phyloP scores from a whole-genome alignment of 2,329 filamentous ascomycete genomes.

The Furcasterigmium furcatum region DNA sequence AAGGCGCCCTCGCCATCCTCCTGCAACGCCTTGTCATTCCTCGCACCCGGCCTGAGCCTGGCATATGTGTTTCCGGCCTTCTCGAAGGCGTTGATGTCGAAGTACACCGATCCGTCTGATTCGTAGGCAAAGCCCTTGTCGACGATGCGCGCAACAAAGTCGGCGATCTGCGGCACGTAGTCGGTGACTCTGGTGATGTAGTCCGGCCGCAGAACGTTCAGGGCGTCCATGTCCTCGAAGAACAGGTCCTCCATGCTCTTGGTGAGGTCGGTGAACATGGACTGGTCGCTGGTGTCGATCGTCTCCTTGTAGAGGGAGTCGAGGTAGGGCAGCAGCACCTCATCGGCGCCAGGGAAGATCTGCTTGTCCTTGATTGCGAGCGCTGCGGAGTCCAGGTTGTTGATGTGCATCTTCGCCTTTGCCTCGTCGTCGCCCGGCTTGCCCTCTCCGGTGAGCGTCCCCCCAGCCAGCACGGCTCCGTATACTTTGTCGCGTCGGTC shows the following conservation, averaged over 20 bases:
- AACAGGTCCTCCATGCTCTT: conserved; percentile 85
- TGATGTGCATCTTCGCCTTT: conserved; percentile 87
- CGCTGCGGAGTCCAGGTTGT: conserved; percentile 53
- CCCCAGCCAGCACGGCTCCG: conserved; percentile 50
- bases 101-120: conserved; percentile 85
- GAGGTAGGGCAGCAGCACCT: conserved; percentile 77
- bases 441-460: conserved; percentile 52
- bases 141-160: conserved; percentile 79
- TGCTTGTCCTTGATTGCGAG: conserved; percentile 43
- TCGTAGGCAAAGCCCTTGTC: conserved; percentile 84
- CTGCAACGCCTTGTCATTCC: conserved; percentile 76
- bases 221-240: conserved; percentile 78
- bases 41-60: conserved; percentile 78
- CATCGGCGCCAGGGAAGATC: conserved; percentile 54
- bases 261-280: conserved; percentile 83
- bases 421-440: conserved; percentile 74
- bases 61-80: conserved; percentile 82
- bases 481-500: conserved; percentile 49
- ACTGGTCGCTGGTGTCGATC: conserved; percentile 59
- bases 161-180: conserved; percentile 82
- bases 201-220: conserved; percentile 83
- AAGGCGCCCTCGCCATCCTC: conserved; percentile 89
- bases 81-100: conserved; percentile 86
- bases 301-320: conserved; percentile 65
- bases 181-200: conserved; percentile 88